A percentile compares a stretch with the other conserved stretches of the same genome.
phyloP scores from a whole-genome alignment of 1,284 basidiomycete species.

The Nidula niveotomentosa region DNA sequence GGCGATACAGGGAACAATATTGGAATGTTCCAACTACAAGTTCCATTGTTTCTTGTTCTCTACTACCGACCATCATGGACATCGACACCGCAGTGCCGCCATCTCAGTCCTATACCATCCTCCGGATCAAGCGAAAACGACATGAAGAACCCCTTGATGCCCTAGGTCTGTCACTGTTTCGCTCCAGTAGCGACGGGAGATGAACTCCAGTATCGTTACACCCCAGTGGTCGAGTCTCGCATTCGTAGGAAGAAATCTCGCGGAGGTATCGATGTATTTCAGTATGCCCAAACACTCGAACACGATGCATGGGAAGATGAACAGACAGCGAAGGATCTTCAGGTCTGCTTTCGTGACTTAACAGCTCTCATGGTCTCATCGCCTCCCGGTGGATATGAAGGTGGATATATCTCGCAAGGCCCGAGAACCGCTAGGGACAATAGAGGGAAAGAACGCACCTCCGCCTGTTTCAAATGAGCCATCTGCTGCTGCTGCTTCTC shows the following conservation, averaged over 20 bases:
- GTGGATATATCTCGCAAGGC: constrained; percentile 49
- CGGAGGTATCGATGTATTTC: constrained; percentile 63
- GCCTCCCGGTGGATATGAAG: too few species aligned
- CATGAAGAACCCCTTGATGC: constrained; percentile 79
- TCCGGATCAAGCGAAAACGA: constrained; percentile 78
- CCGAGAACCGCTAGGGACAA: constrained; percentile 24
- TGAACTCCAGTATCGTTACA: background rate
- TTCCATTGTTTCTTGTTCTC: background rate
- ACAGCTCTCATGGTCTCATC: too few species aligned
- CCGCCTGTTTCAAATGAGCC: constrained; percentile 12
- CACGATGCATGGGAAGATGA: constrained; percentile 64
- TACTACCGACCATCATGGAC: constrained; percentile 18
- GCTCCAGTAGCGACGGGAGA: constrained; percentile 5
- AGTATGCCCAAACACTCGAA: constrained; percentile 79
- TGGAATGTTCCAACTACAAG: too few species aligned
- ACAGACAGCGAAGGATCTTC: constrained; percentile 52
- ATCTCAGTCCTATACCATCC: constrained; percentile 56
- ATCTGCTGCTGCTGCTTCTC: constrained; percentile 15
- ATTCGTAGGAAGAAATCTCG: constrained; percentile 60
- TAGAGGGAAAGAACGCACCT: constrained; percentile 9
- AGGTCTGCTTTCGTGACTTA: constrained; percentile 43
- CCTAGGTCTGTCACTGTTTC: constrained; percentile 46
- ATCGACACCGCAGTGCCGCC: constrained; percentile 13
- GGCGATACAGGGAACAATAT: too few species aligned
- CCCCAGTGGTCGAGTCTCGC: constrained; percentile 66